Percentiles rank a stretch among this genome's conserved stretches.
Conservation (phyloP, 345 rosid species). For the Sapria himalayana region DNA sequence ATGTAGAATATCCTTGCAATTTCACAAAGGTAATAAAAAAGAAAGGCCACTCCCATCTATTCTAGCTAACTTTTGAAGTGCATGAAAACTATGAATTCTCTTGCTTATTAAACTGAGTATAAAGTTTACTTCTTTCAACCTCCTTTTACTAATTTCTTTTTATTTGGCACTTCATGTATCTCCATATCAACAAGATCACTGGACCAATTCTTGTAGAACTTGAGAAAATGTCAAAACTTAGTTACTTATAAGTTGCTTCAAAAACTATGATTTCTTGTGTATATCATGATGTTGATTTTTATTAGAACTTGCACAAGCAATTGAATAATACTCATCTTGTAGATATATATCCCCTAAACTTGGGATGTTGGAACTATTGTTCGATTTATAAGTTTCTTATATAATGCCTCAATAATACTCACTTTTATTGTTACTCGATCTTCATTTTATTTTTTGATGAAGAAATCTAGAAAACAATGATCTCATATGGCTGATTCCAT, state of each 20-base stretch:
- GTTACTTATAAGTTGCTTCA: slow-evolving; percentile 48
- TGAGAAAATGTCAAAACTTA: slow-evolving; percentile 87
- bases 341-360: slow-evolving; percentile 82
- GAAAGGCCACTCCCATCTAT: slow-evolving; percentile 73
- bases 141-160: background rate
- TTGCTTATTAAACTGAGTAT: background rate
- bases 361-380: slow-evolving; percentile 71
- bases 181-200: slow-evolving; percentile 74
- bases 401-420: too few relatives aligned
- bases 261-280: background rate
- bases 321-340: slow-evolving; percentile 46
- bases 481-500: slow-evolving; percentile 71
- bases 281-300: background rate
- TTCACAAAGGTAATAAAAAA: too few relatives aligned
- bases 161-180: slow-evolving; percentile 28
- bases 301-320: slow-evolving; percentile 25
- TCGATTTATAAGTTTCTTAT: slow-evolving; percentile 49
- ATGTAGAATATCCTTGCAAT: too few relatives aligned
- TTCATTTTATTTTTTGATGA: background rate
- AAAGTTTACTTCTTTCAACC: background rate
- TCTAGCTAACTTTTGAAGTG: slow-evolving; percentile 72
- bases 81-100: slow-evolving; percentile 63
- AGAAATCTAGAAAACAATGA: slow-evolving; percentile 84
- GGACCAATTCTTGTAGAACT: slow-evolving; percentile 89
- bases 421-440: too few relatives aligned